Evolutionary conservation across 2,329 filamentous ascomycete genomes (phyloP), one percentile per base, ranked within the genome.

Genomic region (Fusarium begoniae): DNA sequence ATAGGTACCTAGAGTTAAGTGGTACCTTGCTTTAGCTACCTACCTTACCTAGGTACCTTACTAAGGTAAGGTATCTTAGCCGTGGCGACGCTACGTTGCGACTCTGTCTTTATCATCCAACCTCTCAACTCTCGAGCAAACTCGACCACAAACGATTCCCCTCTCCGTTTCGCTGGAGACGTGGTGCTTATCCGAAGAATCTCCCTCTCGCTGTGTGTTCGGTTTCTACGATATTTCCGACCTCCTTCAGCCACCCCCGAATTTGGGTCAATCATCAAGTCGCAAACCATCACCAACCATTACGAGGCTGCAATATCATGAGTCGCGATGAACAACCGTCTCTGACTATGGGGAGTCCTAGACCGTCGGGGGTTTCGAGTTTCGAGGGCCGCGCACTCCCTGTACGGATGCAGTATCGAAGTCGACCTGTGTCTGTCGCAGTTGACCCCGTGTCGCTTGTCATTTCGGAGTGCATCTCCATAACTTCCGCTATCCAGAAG

Each of bases 401-500:
- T 35, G 86, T 82, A 71, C 83, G 88, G 72, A 89, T 89, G 84
- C 87, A 89, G 75, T 90, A 90, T 77, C 85, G 89, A 78, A 90
- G 86, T 78, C 87, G 88, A 24, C 89, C 89, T 12, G 87, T 95
- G 38, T 90, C 93, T 40, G 94, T 98, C 72, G 94, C 95, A 48
- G 93, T 98, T 75, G 94, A 98, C 79, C 95, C 95, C 4, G 92
- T 98, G 65, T 95, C 95, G 55, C 87, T 99, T 78, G 95, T 99
- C 75, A 98, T 97, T 73, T 98, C 96, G 83, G 96, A 99, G 91
- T 99, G 96, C 83, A 98, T 98, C 81, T 96, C 95, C 51, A 96
- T 99, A 84, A 98, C 96, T 20, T 98, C 96, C 72, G 95, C 95
- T 70, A 98, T 99, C 89, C 95, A 97, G 80, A 99, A 99, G 85